Evolutionary conservation across 2,329 filamentous ascomycete genomes (phyloP).

Genomic region (Rutstroemia sp.): DNA sequence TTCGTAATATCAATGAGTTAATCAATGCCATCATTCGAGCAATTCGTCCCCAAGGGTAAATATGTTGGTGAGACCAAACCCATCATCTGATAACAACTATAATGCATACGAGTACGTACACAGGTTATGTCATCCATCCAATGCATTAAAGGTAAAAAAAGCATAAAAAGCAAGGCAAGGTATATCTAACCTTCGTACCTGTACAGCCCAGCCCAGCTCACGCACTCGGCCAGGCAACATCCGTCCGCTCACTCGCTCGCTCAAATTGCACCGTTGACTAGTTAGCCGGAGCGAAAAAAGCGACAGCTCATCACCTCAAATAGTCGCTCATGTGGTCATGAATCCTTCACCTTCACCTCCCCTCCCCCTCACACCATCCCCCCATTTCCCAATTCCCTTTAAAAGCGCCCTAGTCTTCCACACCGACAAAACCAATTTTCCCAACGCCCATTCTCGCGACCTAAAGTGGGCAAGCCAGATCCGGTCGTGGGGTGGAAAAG

Average conservation of each 20-base stretch:
- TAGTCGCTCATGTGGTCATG: constrained; percentile 3
- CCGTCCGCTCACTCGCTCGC: too few species aligned
- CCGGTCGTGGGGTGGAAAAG: background rate
- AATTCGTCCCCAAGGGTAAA: too few species aligned
- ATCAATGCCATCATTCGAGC: too few species aligned
- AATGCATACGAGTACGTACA: too few species aligned
- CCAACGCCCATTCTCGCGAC: background rate
- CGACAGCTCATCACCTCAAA: background rate
- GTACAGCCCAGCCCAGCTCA: too few species aligned
- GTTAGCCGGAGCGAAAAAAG: background rate
- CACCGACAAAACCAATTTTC: constrained; percentile 3
- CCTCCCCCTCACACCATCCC: background rate
- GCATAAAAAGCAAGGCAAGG: background rate
- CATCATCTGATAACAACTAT: too few species aligned
- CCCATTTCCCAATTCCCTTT: background rate
- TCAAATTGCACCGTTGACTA: too few species aligned
- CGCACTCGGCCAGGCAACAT: too few species aligned
- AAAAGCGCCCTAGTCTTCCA: background rate
- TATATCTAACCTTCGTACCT: background rate
- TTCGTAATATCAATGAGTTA: too few species aligned
- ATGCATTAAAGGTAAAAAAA: too few species aligned
- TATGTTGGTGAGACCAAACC: too few species aligned
- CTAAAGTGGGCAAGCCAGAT: constrained; percentile 3
- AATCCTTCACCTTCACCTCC: background rate
- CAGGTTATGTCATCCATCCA: too few species aligned